Evolutionary conservation across 2,329 filamentous ascomycete species (phyloP).

Genomic region (Alternaria arborescens): DNA sequence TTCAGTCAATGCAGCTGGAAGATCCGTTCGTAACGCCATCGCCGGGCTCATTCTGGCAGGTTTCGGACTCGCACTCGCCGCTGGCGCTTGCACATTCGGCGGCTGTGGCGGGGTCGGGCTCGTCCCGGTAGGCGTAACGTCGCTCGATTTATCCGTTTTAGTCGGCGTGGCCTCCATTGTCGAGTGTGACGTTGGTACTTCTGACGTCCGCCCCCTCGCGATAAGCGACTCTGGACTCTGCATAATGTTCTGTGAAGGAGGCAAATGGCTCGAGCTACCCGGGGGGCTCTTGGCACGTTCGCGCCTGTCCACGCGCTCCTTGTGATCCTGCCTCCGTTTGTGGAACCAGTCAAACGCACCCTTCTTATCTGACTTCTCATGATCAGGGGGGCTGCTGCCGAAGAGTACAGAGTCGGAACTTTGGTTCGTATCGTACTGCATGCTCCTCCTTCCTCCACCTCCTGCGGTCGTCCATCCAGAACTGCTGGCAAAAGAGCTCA

Average conservation of each 20-base stretch:
- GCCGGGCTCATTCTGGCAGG: not conserved
- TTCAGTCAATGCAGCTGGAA: constrained; percentile 23
- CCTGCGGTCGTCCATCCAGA: constrained; percentile 30
- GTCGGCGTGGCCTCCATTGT: constrained; percentile 13
- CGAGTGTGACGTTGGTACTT: constrained; percentile 30
- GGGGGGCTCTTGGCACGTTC: constrained; percentile 63
- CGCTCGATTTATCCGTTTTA: constrained; percentile 27
- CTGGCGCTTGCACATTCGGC: not conserved
- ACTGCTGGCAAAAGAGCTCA: constrained; percentile 51
- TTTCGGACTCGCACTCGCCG: not conserved
- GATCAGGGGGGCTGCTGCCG: constrained; percentile 40
- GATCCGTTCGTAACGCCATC: constrained; percentile 12
- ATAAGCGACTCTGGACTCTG: constrained; percentile 27
- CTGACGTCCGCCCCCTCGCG: constrained; percentile 38
- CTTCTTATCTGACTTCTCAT: constrained; percentile 61
- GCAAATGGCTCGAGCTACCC: constrained; percentile 36
- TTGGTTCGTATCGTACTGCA: constrained; percentile 45
- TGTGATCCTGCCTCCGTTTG: constrained; percentile 69
- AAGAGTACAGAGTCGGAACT: constrained; percentile 44
- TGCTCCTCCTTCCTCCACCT: constrained; percentile 39
- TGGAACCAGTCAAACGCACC: constrained; percentile 71
- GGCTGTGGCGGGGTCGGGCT: constrained; percentile 14
- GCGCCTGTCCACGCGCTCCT: constrained; percentile 63
- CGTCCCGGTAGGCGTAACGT: constrained; percentile 31
- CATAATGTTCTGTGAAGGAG: constrained; percentile 30